Evolutionary conservation across 306 rosid species (phyloP).

Genomic region (peach (Prunus persica)): Prunus_persica_NCBIv2 NC_034013.1:17670001-17670500

Average conservation of each 20-base stretch:
- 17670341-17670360: slow-evolving; percentile 98
- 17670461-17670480: not conserved
- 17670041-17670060: not conserved
- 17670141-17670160: slow-evolving; percentile 43
- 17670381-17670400: slow-evolving; percentile 77
- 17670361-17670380: slow-evolving; percentile 64
- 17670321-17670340: slow-evolving; percentile 99
- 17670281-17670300: slow-evolving; percentile 99
- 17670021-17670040: slow-evolving; percentile 4
- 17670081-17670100: slow-evolving; percentile 92
- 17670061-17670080: slow-evolving; percentile 1
- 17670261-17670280: slow-evolving; percentile 91
- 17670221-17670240: slow-evolving; percentile 67
- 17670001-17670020: slow-evolving; percentile 54
- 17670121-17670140: slow-evolving; percentile 95
- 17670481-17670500: not conserved
- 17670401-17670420: slow-evolving; percentile 90
- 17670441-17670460: not conserved
- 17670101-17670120: slow-evolving; percentile 99
- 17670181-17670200: slow-evolving; percentile 5
- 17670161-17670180: slow-evolving; percentile 18
- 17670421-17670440: not conserved
- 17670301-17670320: slow-evolving; percentile 99
- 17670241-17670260: slow-evolving; percentile 93
- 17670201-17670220: slow-evolving; percentile 11